Evolutionary conservation across 169 alveolate genomes (phyloP).

Genomic region (Eimeria brunetti): DNA sequence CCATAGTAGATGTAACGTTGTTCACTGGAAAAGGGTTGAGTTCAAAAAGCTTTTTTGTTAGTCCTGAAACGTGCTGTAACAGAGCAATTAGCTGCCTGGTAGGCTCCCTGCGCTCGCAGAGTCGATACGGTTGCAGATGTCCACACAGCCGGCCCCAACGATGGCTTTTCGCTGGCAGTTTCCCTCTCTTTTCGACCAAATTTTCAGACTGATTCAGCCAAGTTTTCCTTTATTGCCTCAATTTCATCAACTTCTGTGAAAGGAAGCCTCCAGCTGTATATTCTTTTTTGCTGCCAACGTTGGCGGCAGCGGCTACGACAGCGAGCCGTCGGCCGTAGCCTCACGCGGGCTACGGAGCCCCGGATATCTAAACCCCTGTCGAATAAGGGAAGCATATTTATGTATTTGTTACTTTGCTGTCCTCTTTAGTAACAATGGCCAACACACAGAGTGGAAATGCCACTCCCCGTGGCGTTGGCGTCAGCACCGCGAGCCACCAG

Average conservation of each 20-base stretch:
- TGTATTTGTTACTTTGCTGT: not conserved
- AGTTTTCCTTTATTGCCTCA: constrained; percentile 10
- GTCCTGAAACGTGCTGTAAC: not conserved
- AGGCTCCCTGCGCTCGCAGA: constrained; percentile 52
- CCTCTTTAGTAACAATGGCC: constrained; percentile 42
- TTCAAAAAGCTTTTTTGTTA: not conserved
- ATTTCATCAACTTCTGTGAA: constrained; percentile 19
- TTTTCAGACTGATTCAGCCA: constrained; percentile 24
- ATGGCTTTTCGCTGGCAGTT: constrained; percentile 24
- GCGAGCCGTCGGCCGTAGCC: constrained; percentile 80
- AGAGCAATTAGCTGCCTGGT: constrained; percentile 26
- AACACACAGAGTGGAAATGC: constrained; percentile 52
- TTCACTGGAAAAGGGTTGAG: not conserved
- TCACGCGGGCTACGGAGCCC: constrained; percentile 72
- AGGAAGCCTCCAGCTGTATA: constrained; percentile 20
- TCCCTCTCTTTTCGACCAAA: constrained; percentile 18
- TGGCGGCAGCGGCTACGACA: constrained; percentile 63
- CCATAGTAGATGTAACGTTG: not conserved
- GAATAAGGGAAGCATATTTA: not conserved
- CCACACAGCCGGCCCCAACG: constrained; percentile 67
- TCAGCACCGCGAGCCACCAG: constrained; percentile 78
- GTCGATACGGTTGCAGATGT: constrained; percentile 69
- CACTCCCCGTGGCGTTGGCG: constrained; percentile 73
- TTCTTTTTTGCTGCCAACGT: constrained; percentile 41
- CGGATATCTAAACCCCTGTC: constrained; percentile 36